A percentile compares a stretch with the other conserved stretches of the same genome.
Evolutionary conservation across 2,329 filamentous ascomycete genomes (phyloP).

Genomic region (Corynespora cassiicola): DNA sequence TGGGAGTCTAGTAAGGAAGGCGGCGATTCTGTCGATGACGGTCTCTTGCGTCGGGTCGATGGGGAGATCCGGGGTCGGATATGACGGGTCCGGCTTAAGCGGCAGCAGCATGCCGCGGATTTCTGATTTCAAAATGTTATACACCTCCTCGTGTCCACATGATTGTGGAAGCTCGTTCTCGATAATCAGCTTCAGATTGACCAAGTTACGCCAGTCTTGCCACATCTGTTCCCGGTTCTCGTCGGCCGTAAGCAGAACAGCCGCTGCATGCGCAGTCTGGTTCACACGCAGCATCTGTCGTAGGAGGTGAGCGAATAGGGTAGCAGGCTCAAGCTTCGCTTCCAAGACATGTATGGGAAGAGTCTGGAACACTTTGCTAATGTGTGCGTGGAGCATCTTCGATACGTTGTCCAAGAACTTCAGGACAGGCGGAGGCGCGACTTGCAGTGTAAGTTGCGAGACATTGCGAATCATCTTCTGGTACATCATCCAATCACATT

Average conservation of each 20-base stretch:
- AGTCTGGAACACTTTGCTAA: slow-evolving; percentile 82
- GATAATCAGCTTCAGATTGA: slow-evolving; percentile 63
- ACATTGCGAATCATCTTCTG: slow-evolving; percentile 96
- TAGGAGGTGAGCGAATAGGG: slow-evolving; percentile 84
- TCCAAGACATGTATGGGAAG: slow-evolving; percentile 85
- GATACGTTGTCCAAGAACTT: slow-evolving; percentile 89
- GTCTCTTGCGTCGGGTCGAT: slow-evolving; percentile 48
- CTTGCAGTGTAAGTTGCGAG: slow-evolving; percentile 85
- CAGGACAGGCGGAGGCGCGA: slow-evolving; percentile 85
- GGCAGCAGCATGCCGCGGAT: slow-evolving; percentile 76
- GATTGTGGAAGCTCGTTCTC: slow-evolving; percentile 61
- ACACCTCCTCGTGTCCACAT: slow-evolving; percentile 62
- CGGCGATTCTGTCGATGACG: slow-evolving; percentile 79
- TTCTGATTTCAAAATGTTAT: slow-evolving; percentile 63
- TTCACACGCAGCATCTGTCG: slow-evolving; percentile 91
- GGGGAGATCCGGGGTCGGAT: slow-evolving; percentile 52
- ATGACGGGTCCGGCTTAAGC: slow-evolving; percentile 68
- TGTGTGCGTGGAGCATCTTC: slow-evolving; percentile 78
- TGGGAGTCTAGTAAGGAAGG: slow-evolving; percentile 73
- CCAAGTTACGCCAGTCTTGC: slow-evolving; percentile 78
- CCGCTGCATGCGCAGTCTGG: slow-evolving; percentile 89
- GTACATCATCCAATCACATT: slow-evolving; percentile 95
- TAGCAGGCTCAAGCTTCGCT: slow-evolving; percentile 86
- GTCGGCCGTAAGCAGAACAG: slow-evolving; percentile 87
- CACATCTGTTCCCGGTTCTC: slow-evolving; percentile 96